Evolutionary conservation across 1,284 basidiomycete genomes (phyloP).

Genomic region (Ceratobasidium sp.): DNA sequence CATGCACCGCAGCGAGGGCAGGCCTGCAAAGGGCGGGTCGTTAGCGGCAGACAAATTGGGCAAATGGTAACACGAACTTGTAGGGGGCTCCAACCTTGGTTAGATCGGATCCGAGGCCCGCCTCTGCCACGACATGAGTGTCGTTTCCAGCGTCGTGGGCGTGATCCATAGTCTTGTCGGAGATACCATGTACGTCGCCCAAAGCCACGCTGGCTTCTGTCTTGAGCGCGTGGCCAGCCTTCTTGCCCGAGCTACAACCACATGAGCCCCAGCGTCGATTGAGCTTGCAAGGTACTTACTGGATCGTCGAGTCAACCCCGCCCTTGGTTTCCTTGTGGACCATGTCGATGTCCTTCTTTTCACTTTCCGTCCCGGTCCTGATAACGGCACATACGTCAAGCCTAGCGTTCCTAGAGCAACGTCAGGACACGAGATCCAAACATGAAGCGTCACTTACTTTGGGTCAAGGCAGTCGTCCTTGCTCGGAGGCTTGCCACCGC

Average conservation of each 20-base stretch:
- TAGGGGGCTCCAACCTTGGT: background rate
- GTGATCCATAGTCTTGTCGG: background rate
- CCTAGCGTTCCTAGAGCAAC: no score
- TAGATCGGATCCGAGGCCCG: background rate
- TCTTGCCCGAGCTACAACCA: background rate
- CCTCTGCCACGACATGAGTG: background rate
- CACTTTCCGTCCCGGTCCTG: no score
- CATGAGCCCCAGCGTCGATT: no score
- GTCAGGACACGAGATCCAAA: no score
- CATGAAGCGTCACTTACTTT: no score
- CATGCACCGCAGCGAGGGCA: no score
- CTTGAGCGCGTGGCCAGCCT: background rate
- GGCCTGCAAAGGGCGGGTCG: no score
- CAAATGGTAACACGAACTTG: background rate
- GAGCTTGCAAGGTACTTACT: background rate
- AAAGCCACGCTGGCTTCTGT: background rate
- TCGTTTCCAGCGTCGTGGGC: background rate
- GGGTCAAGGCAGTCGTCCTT: no score
- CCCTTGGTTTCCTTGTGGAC: background rate
- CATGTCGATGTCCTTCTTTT: background rate
- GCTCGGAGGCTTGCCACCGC: background rate
- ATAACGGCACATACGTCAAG: no score
- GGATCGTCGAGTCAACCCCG: background rate
- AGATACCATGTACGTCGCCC: background rate
- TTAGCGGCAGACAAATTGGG: background rate